phyloP scores from a whole-genome alignment of 202 grass and related monocot species.

The Musa balbisiana region DNA sequence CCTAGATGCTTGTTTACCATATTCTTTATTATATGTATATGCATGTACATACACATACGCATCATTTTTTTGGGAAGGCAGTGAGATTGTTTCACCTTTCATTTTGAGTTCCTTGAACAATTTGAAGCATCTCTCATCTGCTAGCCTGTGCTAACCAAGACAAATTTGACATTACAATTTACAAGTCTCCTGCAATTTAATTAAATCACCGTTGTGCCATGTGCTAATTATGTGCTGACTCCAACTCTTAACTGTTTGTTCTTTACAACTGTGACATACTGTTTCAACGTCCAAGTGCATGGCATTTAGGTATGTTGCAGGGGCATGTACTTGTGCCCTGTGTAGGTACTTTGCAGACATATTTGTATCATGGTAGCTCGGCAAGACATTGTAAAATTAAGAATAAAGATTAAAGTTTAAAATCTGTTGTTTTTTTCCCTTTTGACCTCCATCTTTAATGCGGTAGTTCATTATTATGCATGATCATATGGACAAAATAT shows the following conservation, averaged over 20 bases:
- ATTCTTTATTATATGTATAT: neutral
- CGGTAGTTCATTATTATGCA: neutral
- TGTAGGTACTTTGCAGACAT: neutral
- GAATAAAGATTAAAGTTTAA: too few species aligned
- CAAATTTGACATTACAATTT: too few species aligned
- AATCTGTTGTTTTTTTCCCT: neutral
- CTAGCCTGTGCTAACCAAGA: too few species aligned
- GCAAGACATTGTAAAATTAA: neutral
- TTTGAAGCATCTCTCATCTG: neutral
- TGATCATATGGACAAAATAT: neutral
- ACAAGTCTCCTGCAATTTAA: too few species aligned
- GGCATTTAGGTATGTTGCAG: neutral
- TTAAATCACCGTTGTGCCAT: too few species aligned
- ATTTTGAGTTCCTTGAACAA: neutral
- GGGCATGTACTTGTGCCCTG: neutral
- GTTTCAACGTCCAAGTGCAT: neutral
- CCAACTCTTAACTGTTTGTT: neutral
- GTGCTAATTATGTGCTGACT: neutral
- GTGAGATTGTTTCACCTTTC: neutral
- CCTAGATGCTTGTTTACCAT: neutral
- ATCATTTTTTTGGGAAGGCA: neutral
- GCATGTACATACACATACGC: neutral
- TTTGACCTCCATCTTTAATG: neutral
- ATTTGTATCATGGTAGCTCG: neutral
- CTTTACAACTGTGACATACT: neutral